phyloP scores from a whole-genome alignment of 2,329 filamentous ascomycete species.

The Nothophaeocryptopus gaeumannii region DNA sequence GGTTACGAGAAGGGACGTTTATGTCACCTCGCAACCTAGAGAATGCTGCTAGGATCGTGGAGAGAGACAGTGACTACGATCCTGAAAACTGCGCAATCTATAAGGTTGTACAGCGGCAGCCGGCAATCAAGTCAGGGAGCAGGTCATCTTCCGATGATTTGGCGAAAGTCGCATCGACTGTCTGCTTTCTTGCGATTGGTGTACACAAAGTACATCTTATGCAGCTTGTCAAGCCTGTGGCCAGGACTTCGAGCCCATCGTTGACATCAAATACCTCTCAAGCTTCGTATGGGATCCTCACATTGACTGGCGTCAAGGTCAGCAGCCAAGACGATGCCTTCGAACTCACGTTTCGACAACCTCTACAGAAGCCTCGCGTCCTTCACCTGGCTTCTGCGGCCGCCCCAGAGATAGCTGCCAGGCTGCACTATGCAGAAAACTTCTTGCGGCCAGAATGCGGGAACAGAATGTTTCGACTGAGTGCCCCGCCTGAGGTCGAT shows the following conservation, averaged over 20 bases:
- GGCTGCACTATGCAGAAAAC: slow-evolving; percentile 60
- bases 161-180: slow-evolving; percentile 60
- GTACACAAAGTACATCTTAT: slow-evolving; percentile 59
- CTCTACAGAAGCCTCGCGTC: slow-evolving; percentile 54
- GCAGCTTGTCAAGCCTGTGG: neutral
- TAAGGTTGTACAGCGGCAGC: slow-evolving; percentile 63
- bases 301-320: slow-evolving; percentile 58
- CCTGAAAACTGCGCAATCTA: slow-evolving; percentile 66
- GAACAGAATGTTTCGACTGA: slow-evolving; percentile 60
- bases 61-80: slow-evolving; percentile 67
- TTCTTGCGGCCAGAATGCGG: slow-evolving; percentile 65
- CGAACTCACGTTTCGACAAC: slow-evolving; percentile 60
- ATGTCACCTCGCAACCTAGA: slow-evolving; percentile 61
- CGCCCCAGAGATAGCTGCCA: slow-evolving; percentile 62
- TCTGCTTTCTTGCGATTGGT: slow-evolving; percentile 67
- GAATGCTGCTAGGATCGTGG: slow-evolving; percentile 60
- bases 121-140: slow-evolving; percentile 51
- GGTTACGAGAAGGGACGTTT: slow-evolving; percentile 50
- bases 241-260: slow-evolving; percentile 54
- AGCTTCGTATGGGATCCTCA: slow-evolving; percentile 62
- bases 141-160: slow-evolving; percentile 65
- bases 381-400: slow-evolving; percentile 63
- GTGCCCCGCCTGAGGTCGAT: slow-evolving; percentile 56
- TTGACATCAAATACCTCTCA: slow-evolving; percentile 50
- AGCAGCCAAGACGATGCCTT: slow-evolving; percentile 64